These are phyloP conservation scores for Phytophthora macrochlamydospora DNA, from an alignment of 352 stramenopile genomes.

Conservation along the genomic window DNA sequence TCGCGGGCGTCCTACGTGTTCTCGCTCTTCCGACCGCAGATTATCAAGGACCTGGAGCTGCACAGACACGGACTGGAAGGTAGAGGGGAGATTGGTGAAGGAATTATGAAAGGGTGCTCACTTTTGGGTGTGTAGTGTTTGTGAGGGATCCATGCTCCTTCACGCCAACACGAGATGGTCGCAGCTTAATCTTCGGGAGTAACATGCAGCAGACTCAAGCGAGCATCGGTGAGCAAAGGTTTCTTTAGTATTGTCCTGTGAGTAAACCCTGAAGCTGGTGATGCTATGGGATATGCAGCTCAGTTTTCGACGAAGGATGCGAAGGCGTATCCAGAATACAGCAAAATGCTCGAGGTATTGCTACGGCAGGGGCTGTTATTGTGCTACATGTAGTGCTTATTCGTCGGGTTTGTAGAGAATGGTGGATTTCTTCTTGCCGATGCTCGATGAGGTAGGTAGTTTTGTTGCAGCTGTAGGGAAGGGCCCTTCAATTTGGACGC, in stretches of 20 bases:
- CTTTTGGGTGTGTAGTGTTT: conserved; percentile 49
- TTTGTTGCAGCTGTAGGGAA: not conserved
- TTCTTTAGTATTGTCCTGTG: not conserved
- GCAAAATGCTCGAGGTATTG: conserved; percentile 73
- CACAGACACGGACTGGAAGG: conserved; percentile 77
- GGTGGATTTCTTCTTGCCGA: conserved; percentile 82
- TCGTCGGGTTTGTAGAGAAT: conserved; percentile 45
- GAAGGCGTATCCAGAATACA: conserved; percentile 83
- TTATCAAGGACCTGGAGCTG: conserved; percentile 90
- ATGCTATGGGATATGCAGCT: conserved; percentile 34
- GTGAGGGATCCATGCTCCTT: conserved; percentile 88
- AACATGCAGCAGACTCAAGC: conserved; percentile 78
- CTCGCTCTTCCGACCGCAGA: conserved; percentile 88
- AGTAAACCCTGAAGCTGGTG: not conserved
- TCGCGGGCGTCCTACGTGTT: conserved; percentile 92
- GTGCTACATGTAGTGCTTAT: not conserved
- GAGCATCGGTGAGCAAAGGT: conserved; percentile 57
- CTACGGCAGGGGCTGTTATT: not conserved
- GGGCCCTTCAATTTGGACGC: not conserved
- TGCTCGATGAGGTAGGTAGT: conserved; percentile 75
- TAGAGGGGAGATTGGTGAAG: not conserved
- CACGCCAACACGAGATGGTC: conserved; percentile 78
- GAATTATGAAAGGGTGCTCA: not conserved
- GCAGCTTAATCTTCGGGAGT: conserved; percentile 80
- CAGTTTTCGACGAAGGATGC: conserved; percentile 87